Base-by-base conservation (phyloP, 306 rosid species). In the Ochetophila trinervis region DNA sequence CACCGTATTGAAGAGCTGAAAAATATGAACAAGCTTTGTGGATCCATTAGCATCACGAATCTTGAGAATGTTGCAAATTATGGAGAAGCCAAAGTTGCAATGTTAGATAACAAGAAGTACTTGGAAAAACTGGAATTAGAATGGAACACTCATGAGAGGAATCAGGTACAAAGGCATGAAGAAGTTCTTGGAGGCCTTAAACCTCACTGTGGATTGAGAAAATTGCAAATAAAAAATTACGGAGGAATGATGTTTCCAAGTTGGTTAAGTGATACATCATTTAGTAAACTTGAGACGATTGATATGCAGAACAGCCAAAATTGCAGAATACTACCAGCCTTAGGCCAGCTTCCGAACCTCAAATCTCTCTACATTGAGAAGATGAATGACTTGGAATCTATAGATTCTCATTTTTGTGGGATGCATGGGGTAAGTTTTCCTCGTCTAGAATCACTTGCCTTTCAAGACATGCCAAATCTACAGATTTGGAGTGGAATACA, bases 61-160 rank as follows among this genome's bases (percentile, higher is more conserved):
- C 74, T 75, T 69, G 79, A 75, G 53, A 75, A 75, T 75, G 75
- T 69, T 49, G 34, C 65, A 9, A 44, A 49, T 19, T 14, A 0
- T 1, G 0, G 2, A 17, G 75, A 75, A 15, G 75, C 71, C 17
- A 6, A 7, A 44, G 35, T 21, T 9, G 65, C 74, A 8, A 47
- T 21, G 70, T 48, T 68, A n/a, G 48, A 55, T 23, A 11, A 55
- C 23, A 74, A 74, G 79, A 23, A 22, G 24, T 55, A 68, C 60
- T 10, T 75, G 62, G 57, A 75, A 16, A 53, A 34, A 49, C 27
- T 75, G 49, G 63, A 56, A 56, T 37, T 75, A 62, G 32, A 75
- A 36, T 75, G 75, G 75, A 54, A 67, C 42, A 36, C 6, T 2
- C 42, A 36, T 54, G 70, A 5, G 27, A 4, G 3, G 15, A 21